phyloP scores from a whole-genome alignment of 169 alveolate genomes.

The Pseudocohnilembus persalinus region DNA sequence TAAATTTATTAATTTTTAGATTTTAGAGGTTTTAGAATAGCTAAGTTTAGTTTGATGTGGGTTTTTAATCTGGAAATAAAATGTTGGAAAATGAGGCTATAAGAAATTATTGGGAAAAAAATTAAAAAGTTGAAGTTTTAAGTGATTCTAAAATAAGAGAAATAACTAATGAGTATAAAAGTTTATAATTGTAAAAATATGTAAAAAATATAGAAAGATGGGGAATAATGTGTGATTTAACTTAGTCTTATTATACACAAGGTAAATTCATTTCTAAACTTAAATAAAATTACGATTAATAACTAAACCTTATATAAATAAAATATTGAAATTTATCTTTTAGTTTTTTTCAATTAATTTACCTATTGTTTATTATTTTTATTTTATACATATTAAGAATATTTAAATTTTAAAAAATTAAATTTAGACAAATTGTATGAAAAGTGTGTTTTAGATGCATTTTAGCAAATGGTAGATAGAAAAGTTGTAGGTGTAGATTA shows the following conservation, averaged over 20 bases:
- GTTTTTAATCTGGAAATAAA: too few species aligned
- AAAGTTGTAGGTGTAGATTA: neutral
- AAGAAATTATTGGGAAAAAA: neutral
- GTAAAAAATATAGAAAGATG: neutral
- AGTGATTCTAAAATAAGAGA: neutral
- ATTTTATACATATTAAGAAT: too few species aligned
- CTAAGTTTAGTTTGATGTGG: neutral
- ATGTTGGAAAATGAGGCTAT: too few species aligned
- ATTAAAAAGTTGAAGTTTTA: neutral
- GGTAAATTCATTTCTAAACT: neutral
- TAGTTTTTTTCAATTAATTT: too few species aligned
- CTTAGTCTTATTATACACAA: neutral
- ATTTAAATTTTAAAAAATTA: too few species aligned
- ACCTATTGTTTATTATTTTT: too few species aligned
- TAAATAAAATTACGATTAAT: too few species aligned
- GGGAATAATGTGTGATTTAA: neutral
- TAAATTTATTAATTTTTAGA: neutral
- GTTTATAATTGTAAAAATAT: too few species aligned
- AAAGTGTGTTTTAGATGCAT: neutral
- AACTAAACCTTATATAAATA: too few species aligned
- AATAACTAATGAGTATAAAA: neutral
- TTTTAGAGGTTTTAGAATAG: neutral
- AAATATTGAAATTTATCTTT: too few species aligned
- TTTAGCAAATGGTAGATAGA: neutral
- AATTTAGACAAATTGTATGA: neutral